Conservation (phyloP, 1,284 basidiomycete genomes). For the Malassezia sp. region DNA sequence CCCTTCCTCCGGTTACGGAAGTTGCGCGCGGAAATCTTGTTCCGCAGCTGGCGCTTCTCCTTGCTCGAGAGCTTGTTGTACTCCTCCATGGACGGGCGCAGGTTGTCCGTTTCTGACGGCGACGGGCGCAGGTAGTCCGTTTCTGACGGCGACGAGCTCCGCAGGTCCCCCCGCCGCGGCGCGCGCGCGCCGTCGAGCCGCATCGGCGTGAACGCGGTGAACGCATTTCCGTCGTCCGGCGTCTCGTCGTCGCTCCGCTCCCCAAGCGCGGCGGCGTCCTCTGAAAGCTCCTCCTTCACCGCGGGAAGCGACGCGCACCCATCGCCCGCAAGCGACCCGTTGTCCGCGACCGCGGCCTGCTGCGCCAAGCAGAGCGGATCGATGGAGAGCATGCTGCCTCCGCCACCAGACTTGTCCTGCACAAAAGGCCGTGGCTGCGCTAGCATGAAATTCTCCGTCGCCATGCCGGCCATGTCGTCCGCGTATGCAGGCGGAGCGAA, state of each 20-base stretch:
- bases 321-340: too few relatives aligned
- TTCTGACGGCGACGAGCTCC: neutral
- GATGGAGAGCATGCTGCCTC: too few relatives aligned
- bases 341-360: too few relatives aligned
- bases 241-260: neutral
- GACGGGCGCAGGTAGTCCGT: neutral
- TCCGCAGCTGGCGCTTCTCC: conserved; percentile 87
- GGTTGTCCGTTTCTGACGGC: conserved; percentile 16
- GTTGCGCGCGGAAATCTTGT: conserved; percentile 91
- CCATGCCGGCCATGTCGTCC: too few relatives aligned
- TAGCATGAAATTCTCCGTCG: neutral
- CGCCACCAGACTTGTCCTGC: conserved; percentile 5
- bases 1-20: conserved; percentile 85
- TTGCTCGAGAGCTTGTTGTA: conserved; percentile 90
- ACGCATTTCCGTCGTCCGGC: neutral
- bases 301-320: too few relatives aligned
- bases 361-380: too few relatives aligned
- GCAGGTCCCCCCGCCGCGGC: too few relatives aligned
- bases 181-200: conserved; percentile 11
- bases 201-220: conserved; percentile 15
- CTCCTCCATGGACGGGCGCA: conserved; percentile 66
- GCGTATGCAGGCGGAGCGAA: too few relatives aligned
- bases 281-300: too few relatives aligned
- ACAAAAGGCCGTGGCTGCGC: neutral
- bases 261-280: neutral